These are phyloP conservation scores for Naganishia friedmannii DNA, from an alignment of 768 basidiomycete genomes.

Conservation along the genomic window DNA sequence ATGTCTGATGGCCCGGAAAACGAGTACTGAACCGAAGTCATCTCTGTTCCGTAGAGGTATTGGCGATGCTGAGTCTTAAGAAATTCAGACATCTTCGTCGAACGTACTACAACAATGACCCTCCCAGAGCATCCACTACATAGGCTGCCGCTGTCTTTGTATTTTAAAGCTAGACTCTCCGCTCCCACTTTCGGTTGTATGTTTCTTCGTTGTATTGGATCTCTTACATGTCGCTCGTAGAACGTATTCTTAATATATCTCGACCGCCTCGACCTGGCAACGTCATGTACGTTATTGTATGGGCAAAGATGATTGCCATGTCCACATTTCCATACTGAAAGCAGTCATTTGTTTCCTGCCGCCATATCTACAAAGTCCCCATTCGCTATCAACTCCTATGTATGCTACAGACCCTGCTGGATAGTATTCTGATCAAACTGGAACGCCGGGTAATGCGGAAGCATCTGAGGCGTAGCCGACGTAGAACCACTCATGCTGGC, in stretches of 20 bases:
- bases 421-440: slow-evolving; percentile 4
- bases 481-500: slow-evolving; percentile 1
- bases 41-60: slow-evolving; percentile 42
- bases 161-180: not conserved
- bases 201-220: not conserved
- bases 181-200: not conserved
- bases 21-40: not conserved
- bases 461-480: not conserved
- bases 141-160: not conserved
- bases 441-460: slow-evolving; percentile 4
- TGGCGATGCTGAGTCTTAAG: slow-evolving; percentile 50
- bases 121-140: slow-evolving; percentile 13
- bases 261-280: not conserved
- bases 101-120: slow-evolving; percentile 34
- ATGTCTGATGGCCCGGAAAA: not conserved
- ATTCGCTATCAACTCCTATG: not conserved
- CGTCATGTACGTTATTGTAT: not conserved
- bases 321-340: not conserved
- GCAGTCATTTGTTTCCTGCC: not conserved
- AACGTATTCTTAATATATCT: not conserved
- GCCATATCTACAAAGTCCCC: not conserved
- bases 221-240: not conserved
- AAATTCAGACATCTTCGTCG: slow-evolving; percentile 49
- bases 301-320: not conserved
- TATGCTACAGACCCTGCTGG: slow-evolving; percentile 20